phyloP scores from a whole-genome alignment of 805 yeast species.

The Pichia nakasei region DNA sequence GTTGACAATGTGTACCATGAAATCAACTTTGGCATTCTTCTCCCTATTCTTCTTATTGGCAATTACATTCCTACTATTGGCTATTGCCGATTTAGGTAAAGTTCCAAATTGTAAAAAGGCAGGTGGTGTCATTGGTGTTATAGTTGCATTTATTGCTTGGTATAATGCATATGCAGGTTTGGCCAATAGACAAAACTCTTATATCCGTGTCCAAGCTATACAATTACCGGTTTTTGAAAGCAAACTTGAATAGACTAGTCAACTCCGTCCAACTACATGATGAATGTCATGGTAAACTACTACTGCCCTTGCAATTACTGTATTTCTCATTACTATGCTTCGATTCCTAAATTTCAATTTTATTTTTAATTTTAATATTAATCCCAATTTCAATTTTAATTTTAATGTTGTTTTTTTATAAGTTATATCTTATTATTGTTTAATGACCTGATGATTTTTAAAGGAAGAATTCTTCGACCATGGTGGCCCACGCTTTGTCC shows the following conservation, averaged over 20 bases:
- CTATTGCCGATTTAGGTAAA: constrained; percentile 45
- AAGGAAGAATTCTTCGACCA: too few relatives aligned
- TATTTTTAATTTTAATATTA: too few relatives aligned
- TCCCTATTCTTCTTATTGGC: constrained; percentile 45
- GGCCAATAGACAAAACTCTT: constrained; percentile 56
- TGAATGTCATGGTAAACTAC: too few relatives aligned
- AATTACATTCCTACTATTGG: constrained; percentile 43
- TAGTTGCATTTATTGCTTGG: constrained; percentile 57
- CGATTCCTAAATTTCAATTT: too few relatives aligned
- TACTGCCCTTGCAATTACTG: too few relatives aligned
- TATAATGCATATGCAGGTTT: constrained; percentile 66
- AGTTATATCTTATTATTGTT: too few relatives aligned
- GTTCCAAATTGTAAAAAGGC: constrained; percentile 33
- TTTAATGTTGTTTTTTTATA: too few relatives aligned
- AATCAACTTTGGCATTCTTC: constrained; percentile 46
- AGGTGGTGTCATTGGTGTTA: constrained; percentile 58
- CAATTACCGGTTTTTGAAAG: constrained; percentile 22
- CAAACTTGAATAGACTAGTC: not conserved
- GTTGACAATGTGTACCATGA: constrained; percentile 47
- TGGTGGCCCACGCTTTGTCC: too few relatives aligned
- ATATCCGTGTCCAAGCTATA: constrained; percentile 32
- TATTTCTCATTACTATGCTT: too few relatives aligned
- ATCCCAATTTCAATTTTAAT: too few relatives aligned
- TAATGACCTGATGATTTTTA: too few relatives aligned
- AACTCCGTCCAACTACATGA: too few relatives aligned